Conservation (phyloP, 257 asterid genomes). For the Petunia secreta region DNA sequence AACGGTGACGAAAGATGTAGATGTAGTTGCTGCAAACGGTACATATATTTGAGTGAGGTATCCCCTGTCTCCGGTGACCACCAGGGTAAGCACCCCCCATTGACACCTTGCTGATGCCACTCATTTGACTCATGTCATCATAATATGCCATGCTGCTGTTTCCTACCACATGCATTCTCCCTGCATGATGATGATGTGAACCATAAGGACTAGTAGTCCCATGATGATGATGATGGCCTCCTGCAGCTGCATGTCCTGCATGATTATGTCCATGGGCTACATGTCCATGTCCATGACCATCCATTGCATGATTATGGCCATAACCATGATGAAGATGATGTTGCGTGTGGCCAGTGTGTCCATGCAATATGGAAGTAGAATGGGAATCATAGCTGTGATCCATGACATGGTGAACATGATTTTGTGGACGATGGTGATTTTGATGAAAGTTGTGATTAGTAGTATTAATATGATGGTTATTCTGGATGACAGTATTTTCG, state of each 20-base stretch:
- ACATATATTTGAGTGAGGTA: slow-evolving; percentile 84
- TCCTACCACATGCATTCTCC: slow-evolving; percentile 30
- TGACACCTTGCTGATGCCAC: slow-evolving; percentile 41
- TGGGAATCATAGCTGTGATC: too few relatives aligned
- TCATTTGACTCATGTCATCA: slow-evolving; percentile 56
- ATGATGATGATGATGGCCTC: slow-evolving; percentile 9
- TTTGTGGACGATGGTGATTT: slow-evolving; percentile 23
- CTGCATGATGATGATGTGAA: too few relatives aligned
- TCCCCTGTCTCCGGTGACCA: slow-evolving; percentile 63
- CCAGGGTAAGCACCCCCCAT: slow-evolving; percentile 33
- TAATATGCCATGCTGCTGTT: slow-evolving; percentile 48
- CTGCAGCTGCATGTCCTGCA: slow-evolving; percentile 16
- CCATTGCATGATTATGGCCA: slow-evolving; percentile 17
- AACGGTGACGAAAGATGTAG: slow-evolving; percentile 71
- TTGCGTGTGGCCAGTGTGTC: background rate
- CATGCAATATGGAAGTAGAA: background rate
- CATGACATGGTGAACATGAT: background rate
- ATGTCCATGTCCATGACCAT: slow-evolving; percentile 16
- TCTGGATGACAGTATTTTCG: slow-evolving; percentile 42
- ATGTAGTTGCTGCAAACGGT: slow-evolving; percentile 64
- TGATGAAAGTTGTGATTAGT: slow-evolving; percentile 23
- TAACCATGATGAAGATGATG: slow-evolving; percentile 27
- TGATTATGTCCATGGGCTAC: background rate
- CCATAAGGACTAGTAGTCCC: slow-evolving; percentile 31
- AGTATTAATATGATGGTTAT: background rate